Evolutionary conservation across 2,329 filamentous ascomycete species (phyloP).

Genomic region (Colletotrichum eleusines): DNA sequence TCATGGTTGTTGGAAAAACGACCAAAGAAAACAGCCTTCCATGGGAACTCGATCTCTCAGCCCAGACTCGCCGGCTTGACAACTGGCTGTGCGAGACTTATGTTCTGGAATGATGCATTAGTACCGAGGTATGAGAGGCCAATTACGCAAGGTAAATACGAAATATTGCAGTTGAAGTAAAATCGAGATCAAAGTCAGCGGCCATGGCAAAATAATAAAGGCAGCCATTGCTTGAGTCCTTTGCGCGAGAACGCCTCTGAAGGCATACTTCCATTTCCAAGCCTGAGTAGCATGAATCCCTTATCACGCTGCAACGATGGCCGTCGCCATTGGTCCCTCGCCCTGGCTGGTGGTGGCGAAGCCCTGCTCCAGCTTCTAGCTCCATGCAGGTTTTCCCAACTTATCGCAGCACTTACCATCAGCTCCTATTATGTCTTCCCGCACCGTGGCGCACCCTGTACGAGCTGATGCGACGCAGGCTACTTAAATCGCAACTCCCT

Average conservation of each 20-base stretch:
- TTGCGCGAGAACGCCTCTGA: not conserved
- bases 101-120: not conserved
- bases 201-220: not conserved
- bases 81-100: too few relatives aligned
- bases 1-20: not conserved
- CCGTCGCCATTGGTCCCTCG: conserved; percentile 16
- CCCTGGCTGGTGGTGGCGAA: conserved; percentile 29
- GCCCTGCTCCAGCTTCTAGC: conserved; percentile 32
- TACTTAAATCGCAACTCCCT: not conserved
- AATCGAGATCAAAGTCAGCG: too few relatives aligned
- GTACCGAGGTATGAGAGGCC: not conserved
- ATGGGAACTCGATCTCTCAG: not conserved
- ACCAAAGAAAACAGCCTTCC: not conserved
- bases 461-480: too few relatives aligned
- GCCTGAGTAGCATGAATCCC: not conserved
- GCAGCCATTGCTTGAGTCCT: not conserved
- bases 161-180: not conserved
- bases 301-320: conserved; percentile 12
- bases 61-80: not conserved
- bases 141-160: not conserved
- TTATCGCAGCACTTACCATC: not conserved
- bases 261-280: not conserved
- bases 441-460: not conserved
- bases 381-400: conserved; percentile 20
- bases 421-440: not conserved